Evolutionary conservation across 768 basidiomycete species (phyloP), one percentile per base, ranked within the genome.

Genomic region (Trametes punicea): DNA sequence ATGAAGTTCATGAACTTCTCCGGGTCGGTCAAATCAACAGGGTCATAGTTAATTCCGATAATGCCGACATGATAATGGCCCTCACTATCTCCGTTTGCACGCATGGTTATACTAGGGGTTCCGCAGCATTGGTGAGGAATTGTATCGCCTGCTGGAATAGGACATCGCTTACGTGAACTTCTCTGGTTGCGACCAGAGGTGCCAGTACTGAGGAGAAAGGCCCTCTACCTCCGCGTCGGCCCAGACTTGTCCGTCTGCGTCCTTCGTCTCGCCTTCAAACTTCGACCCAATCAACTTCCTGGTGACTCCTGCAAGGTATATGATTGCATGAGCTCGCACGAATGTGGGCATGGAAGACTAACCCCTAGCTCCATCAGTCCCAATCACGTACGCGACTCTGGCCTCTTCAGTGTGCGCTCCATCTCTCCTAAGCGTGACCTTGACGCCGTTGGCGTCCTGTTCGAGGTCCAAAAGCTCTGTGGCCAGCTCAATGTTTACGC

Each of bases 311-410:
- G 30, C 29, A 65, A n/a, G 30, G 16, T 10, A 10, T 30, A 6
- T 30, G 16, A 23, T 16, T 26, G 0, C 46, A 23, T 13, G 15
- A 16, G 31, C 41, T 30, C n/a, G 6, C 1, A 4, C 20, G n/a
- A n/a, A 31, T 6, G 4, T 15, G n/a, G 34, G 34, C 34, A 39
- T 25, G 4, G 13, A 11, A 42, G 20, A 47, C 62, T 34, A 6
- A 69, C 71, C 66, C 56, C 60, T 63, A 0, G 73, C 77, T 15
- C 76, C 75, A 56, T 79, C 80, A 0, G 72, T 65, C 2, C 77
- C 77, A 13, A 79, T 63, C 1, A 81, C 58, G 59, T 67, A 77
- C 2, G 67, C 63, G n/a, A 59, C 63, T 7, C 55, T 62, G 6
- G 69, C 55, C 2, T 45, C 38, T 30, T 69, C 68, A 25, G 64